Percentiles rank a stretch among this genome's conserved stretches.
Conservation (phyloP, 352 stramenopile genomes). For the Pythium guiyangense region DNA sequence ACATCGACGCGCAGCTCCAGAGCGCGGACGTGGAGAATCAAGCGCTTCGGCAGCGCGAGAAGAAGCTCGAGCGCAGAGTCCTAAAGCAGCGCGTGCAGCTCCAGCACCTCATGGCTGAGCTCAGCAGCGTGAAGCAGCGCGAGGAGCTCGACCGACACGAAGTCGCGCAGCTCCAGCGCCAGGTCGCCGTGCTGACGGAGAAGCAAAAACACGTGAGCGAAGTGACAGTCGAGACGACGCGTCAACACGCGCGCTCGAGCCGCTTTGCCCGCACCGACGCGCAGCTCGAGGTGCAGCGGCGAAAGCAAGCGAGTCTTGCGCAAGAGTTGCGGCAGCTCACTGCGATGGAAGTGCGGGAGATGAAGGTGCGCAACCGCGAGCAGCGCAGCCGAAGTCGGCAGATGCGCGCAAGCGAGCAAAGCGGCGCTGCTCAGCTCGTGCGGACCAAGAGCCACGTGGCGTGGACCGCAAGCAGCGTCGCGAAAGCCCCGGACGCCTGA, state of each 20-base stretch:
- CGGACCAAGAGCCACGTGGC: background rate
- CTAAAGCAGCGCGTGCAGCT: constrained; percentile 28
- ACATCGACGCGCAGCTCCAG: constrained; percentile 17
- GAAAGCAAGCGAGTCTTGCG: constrained; percentile 28
- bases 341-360: constrained; percentile 30
- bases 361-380: constrained; percentile 17
- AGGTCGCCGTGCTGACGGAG: constrained; percentile 27
- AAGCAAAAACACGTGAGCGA: constrained; percentile 14
- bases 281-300: constrained; percentile 22
- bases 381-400: constrained; percentile 5
- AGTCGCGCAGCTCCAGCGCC: constrained; percentile 20
- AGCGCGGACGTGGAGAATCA: constrained; percentile 14
- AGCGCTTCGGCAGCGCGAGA: constrained; percentile 7
- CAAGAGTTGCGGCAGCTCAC: constrained; percentile 30
- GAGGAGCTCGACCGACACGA: constrained; percentile 21
- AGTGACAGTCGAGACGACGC: constrained; percentile 4
- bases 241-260: constrained; percentile 4
- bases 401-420: too few relatives aligned
- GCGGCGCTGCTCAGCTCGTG: too few relatives aligned
- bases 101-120: constrained; percentile 18
- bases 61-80: constrained; percentile 23
- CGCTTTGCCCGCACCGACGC: constrained; percentile 15
- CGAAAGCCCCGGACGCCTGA: too few relatives aligned
- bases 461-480: background rate
- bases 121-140: constrained; percentile 9